phyloP scores from a whole-genome alignment of 2,329 filamentous ascomycete species.

The Sclerotinia trifoliorum region DNA sequence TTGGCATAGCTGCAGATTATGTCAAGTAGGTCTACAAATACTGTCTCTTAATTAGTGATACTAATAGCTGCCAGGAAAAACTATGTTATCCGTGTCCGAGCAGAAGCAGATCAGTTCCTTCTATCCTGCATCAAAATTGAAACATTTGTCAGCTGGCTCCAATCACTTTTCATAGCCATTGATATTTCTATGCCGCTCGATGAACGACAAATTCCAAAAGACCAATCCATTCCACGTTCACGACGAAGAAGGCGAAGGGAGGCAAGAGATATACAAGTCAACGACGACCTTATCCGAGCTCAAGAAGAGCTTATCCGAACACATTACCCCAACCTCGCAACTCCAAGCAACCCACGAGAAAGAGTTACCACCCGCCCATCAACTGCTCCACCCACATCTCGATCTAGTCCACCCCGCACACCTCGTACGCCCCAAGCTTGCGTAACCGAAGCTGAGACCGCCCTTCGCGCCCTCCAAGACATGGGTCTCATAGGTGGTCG shows the following conservation, averaged over 20 bases:
- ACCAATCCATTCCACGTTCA: slow-evolving; percentile 56
- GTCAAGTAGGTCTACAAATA: slow-evolving; percentile 55
- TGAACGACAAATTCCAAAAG: slow-evolving; percentile 63
- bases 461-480: slow-evolving; percentile 1
- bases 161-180: slow-evolving; percentile 69
- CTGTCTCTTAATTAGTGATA: neutral
- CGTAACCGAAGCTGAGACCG: neutral
- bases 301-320: slow-evolving; percentile 32
- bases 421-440: neutral
- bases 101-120: slow-evolving; percentile 72
- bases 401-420: neutral
- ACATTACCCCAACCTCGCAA: slow-evolving; percentile 30
- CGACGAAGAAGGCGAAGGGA: slow-evolving; percentile 34
- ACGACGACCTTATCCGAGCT: slow-evolving; percentile 27
- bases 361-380: neutral
- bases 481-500: slow-evolving; percentile 10
- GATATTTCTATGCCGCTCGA: slow-evolving; percentile 70
- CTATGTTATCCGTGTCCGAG: slow-evolving; percentile 69
- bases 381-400: neutral
- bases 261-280: slow-evolving; percentile 16
- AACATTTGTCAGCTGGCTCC: slow-evolving; percentile 67
- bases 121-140: slow-evolving; percentile 64
- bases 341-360: neutral
- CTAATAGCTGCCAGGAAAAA: slow-evolving; percentile 39
- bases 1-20: slow-evolving; percentile 71